Conservation (phyloP, 192 early-diverging fungal species). For the Lobosporangium transversale region DNA sequence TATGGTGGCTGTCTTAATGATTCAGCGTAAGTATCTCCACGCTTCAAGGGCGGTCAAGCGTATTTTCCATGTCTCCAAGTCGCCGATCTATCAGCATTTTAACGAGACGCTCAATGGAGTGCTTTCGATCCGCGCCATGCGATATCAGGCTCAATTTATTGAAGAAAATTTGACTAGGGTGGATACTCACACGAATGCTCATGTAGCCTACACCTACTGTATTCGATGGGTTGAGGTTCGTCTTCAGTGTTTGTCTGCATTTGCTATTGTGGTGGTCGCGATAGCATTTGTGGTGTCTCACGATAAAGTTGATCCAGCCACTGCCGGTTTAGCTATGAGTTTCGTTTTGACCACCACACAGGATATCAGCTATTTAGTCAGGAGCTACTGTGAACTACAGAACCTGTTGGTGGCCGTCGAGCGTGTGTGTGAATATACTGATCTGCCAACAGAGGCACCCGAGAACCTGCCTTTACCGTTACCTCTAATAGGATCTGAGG, state of each 20-base stretch:
- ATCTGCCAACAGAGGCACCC: slow-evolving; percentile 84
- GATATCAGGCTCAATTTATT: slow-evolving; percentile 67
- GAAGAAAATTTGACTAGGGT: slow-evolving; percentile 44
- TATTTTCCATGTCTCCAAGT: slow-evolving; percentile 63
- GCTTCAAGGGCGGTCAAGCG: slow-evolving; percentile 90
- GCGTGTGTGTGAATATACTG: slow-evolving; percentile 82
- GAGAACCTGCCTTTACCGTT: slow-evolving; percentile 59
- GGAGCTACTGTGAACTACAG: slow-evolving; percentile 85
- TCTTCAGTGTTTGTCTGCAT: slow-evolving; percentile 80
- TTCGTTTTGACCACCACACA: slow-evolving; percentile 82
- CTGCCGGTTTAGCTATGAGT: slow-evolving; percentile 52
- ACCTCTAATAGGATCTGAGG: slow-evolving; percentile 20
- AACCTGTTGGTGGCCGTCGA: slow-evolving; percentile 86
- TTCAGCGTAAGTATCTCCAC: slow-evolving; percentile 78
- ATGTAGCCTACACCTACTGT: slow-evolving; percentile 52
- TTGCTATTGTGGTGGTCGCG: slow-evolving; percentile 75
- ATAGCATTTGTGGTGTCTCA: slow-evolving; percentile 72
- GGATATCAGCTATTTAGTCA: slow-evolving; percentile 84
- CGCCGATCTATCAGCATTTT: slow-evolving; percentile 83
- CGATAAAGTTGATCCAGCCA: slow-evolving; percentile 66
- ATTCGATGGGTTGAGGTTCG: slow-evolving; percentile 80
- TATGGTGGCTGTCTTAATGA: background rate
- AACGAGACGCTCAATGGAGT: slow-evolving; percentile 81
- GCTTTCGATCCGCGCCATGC: slow-evolving; percentile 86
- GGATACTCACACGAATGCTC: slow-evolving; percentile 15